These are phyloP conservation scores for Ascochyta viciae-villosae DNA, from an alignment of 2,329 filamentous ascomycete genomes.

Conservation along the genomic window DNA sequence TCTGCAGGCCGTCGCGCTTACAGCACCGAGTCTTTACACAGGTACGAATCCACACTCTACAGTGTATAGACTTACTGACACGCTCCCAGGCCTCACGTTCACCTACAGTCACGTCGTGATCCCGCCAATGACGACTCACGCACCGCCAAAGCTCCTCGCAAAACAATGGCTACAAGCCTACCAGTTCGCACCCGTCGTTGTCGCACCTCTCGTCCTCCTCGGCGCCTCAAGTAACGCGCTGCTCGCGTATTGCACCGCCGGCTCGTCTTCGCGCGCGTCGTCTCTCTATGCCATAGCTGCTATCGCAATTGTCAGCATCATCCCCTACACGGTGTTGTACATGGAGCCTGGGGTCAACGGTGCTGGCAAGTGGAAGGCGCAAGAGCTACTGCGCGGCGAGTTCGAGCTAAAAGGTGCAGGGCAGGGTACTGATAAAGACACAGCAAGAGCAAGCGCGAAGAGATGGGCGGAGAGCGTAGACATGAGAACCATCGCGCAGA, in stretches of 20 bases:
- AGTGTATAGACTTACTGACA: neutral
- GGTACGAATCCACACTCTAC: constrained; percentile 14
- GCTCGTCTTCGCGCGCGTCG: constrained; percentile 2
- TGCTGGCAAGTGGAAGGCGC: constrained; percentile 50
- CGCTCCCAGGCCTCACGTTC: constrained; percentile 33
- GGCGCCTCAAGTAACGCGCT: constrained; percentile 42
- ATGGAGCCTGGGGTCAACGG: constrained; percentile 52
- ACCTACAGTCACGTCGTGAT: constrained; percentile 48
- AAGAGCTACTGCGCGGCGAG: constrained; percentile 39
- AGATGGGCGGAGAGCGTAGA: constrained; percentile 27
- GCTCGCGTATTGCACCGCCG: constrained; percentile 30
- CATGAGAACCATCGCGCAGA: constrained; percentile 30
- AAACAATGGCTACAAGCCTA: constrained; percentile 52
- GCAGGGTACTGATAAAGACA: constrained; percentile 22
- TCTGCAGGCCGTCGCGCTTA: constrained; percentile 30
- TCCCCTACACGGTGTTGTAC: constrained; percentile 48
- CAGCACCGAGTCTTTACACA: constrained; percentile 35
- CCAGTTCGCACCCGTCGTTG: constrained; percentile 45
- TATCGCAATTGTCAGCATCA: constrained; percentile 39
- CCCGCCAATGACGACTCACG: constrained; percentile 44
- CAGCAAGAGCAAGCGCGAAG: constrained; percentile 22
- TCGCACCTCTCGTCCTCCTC: constrained; percentile 46
- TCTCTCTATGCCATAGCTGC: constrained; percentile 34
- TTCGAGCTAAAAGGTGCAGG: constrained; percentile 22
- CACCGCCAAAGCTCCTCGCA: constrained; percentile 43